phyloP scores from a whole-genome alignment of 2,329 filamentous ascomycete species.

The Didymella sp. region DNA sequence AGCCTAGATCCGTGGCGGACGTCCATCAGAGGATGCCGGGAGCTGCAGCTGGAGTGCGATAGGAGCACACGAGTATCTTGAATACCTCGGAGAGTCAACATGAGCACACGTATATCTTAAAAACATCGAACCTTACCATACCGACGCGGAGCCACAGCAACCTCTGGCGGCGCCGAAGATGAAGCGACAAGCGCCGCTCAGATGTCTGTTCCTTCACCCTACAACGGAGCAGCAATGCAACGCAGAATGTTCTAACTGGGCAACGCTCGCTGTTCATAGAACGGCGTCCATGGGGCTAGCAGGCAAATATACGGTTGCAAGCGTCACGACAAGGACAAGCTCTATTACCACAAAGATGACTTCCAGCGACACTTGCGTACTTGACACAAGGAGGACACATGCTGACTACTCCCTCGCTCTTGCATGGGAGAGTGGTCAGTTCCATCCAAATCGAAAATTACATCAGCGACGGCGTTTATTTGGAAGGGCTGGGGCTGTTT shows the following conservation, averaged over 20 bases:
- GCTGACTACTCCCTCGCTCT: background rate
- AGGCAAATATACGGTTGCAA: background rate
- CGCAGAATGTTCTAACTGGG: background rate
- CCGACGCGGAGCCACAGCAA: background rate
- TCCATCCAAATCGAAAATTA: constrained; percentile 5
- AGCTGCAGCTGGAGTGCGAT: constrained; percentile 16
- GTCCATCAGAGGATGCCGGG: constrained; percentile 17
- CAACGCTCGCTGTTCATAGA: background rate
- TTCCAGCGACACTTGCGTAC: background rate
- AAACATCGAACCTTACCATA: too few species aligned
- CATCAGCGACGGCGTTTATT: constrained; percentile 34
- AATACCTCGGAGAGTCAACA: background rate
- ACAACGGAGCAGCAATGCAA: background rate
- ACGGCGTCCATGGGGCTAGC: background rate
- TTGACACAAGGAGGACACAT: background rate
- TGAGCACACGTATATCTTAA: too few species aligned
- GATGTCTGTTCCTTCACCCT: background rate
- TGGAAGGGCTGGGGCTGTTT: constrained; percentile 2
- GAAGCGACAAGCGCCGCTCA: background rate
- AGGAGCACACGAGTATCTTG: background rate
- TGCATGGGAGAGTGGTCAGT: background rate
- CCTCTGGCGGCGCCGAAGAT: background rate
- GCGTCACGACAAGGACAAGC: background rate
- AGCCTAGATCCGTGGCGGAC: constrained; percentile 20
- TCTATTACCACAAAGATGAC: background rate